Percentiles rank a stretch among this genome's conserved stretches.
phyloP scores from a whole-genome alignment of 2,329 filamentous ascomycete genomes.

The Amauroascus niger region DNA sequence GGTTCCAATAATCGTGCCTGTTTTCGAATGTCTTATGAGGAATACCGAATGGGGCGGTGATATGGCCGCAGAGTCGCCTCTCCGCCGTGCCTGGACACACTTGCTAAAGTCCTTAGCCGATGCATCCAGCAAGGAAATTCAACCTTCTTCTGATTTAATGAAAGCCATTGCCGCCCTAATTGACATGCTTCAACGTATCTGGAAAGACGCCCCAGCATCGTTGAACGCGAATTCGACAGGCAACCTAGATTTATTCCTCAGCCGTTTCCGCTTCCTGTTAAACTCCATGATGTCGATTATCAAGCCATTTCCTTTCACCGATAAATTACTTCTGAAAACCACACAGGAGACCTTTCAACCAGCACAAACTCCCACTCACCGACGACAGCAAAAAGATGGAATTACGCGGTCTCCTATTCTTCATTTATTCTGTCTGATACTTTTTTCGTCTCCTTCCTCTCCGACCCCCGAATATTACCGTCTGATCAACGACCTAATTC shows the following conservation, averaged over 20 bases:
- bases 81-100: conserved; percentile 52
- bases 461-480: conserved; percentile 23
- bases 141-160: conserved; percentile 72
- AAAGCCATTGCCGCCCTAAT: conserved; percentile 65
- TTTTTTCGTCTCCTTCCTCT: conserved; percentile 17
- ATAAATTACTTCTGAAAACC: conserved; percentile 42
- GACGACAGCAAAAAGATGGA: conserved; percentile 21
- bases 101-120: conserved; percentile 54
- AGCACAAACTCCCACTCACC: conserved; percentile 32
- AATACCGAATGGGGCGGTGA: conserved; percentile 40
- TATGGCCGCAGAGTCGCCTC: conserved; percentile 30
- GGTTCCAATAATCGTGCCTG: conserved; percentile 53
- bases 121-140: conserved; percentile 72
- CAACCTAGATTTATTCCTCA: conserved; percentile 35
- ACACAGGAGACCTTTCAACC: conserved; percentile 48
- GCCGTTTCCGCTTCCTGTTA: conserved; percentile 44
- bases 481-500: conserved; percentile 26
- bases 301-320: conserved; percentile 43
- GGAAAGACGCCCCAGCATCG: conserved; percentile 50
- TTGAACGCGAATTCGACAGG: conserved; percentile 25
- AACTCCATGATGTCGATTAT: conserved; percentile 43
- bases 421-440: conserved; percentile 33
- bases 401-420: conserved; percentile 30
- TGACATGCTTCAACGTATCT: conserved; percentile 58
- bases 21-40: conserved; percentile 40